Percentiles rank a stretch among this genome's conserved stretches.
Conservation (phyloP, 768 basidiomycete genomes). For the Agrocybe chaxingu region DNA sequence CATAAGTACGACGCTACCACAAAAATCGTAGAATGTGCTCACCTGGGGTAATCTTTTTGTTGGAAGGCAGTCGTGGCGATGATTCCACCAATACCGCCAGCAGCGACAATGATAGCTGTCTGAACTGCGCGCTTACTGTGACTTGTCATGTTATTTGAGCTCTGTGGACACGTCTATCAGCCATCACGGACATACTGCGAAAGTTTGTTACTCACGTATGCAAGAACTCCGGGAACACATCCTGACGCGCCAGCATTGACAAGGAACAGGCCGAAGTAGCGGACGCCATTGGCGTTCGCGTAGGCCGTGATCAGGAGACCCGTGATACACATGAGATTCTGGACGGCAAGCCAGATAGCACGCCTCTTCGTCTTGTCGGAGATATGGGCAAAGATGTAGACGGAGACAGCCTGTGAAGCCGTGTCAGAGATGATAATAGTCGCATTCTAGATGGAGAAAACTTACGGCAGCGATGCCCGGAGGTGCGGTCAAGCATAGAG, state of each 20-base stretch:
- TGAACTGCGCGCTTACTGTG: conserved; percentile 36
- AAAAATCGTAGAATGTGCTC: not conserved
- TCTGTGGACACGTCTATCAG: conserved; percentile 15
- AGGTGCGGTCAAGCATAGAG: conserved; percentile 29
- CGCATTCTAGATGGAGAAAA: not conserved
- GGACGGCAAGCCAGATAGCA: conserved; percentile 27
- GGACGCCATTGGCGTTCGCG: conserved; percentile 19
- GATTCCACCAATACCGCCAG: conserved; percentile 37
- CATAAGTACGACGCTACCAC: not conserved
- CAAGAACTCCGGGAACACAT: conserved; percentile 32
- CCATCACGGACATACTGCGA: not conserved
- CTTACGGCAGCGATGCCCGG: conserved; percentile 29
- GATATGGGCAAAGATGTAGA: conserved; percentile 31
- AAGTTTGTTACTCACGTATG: conserved; percentile 25
- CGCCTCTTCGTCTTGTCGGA: conserved; percentile 31
- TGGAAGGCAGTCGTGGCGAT: conserved; percentile 35
- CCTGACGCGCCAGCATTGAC: conserved; percentile 29
- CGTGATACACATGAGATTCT: conserved; percentile 26
- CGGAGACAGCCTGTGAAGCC: conserved; percentile 25
- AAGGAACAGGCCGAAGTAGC: conserved; percentile 35
- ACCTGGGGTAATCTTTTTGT: conserved; percentile 31
- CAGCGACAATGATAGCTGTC: conserved; percentile 30
- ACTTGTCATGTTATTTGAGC: conserved; percentile 32
- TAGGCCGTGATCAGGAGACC: conserved; percentile 30
- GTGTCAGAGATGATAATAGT: not conserved